phyloP scores from a whole-genome alignment of 306 rosid species.

The Macrotyloma uniflorum region DNA sequence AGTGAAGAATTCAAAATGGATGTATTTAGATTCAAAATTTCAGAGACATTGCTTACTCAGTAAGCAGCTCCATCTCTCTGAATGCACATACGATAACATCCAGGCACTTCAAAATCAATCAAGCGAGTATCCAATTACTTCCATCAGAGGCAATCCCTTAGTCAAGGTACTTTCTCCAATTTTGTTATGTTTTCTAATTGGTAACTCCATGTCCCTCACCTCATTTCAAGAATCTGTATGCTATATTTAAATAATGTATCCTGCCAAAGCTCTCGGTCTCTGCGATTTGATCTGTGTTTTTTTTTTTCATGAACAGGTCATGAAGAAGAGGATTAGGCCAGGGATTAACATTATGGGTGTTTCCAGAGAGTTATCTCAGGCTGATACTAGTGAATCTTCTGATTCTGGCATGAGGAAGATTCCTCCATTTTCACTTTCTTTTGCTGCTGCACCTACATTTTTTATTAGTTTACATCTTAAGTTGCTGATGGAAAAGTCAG shows the following conservation, averaged over 20 bases:
- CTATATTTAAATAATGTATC: not conserved
- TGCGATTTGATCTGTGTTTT: not conserved
- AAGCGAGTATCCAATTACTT: constrained; percentile 41
- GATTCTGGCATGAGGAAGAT: constrained; percentile 50
- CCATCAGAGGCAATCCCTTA: constrained; percentile 36
- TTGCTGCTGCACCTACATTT: constrained; percentile 69
- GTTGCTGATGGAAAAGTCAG: constrained; percentile 66
- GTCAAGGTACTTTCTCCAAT: constrained; percentile 53
- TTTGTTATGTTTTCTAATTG: not conserved
- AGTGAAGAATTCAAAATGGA: constrained; percentile 63
- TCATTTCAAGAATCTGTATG: not conserved
- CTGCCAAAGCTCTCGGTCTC: not conserved
- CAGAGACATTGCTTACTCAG: constrained; percentile 58
- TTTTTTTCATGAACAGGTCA: constrained; percentile 45
- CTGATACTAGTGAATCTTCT: constrained; percentile 38
- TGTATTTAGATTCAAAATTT: constrained; percentile 59
- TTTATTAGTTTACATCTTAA: constrained; percentile 72
- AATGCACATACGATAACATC: constrained; percentile 78
- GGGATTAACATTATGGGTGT: constrained; percentile 53
- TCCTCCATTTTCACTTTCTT: constrained; percentile 65
- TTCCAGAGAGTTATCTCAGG: constrained; percentile 49
- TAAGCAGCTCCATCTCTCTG: constrained; percentile 66
- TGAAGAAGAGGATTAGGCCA: constrained; percentile 50
- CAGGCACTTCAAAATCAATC: constrained; percentile 61
- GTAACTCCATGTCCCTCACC: not conserved